A percentile compares a stretch with the other conserved stretches of the same genome.
phyloP scores from a whole-genome alignment of 108 stramenopile genomes.

The Pseudonitzschia delicatissima region DNA sequence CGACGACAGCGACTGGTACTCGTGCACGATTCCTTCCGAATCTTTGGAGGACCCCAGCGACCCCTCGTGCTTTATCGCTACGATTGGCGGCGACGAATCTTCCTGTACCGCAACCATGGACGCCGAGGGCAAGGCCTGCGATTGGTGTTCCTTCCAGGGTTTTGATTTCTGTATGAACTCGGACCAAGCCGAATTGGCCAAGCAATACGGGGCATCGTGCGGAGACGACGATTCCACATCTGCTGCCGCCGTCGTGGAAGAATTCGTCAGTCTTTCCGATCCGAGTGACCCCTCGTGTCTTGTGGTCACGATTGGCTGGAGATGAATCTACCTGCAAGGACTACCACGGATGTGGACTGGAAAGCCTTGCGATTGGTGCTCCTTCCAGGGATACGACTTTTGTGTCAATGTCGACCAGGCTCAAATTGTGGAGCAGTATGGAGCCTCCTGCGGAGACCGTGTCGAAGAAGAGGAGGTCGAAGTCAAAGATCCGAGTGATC shows the following conservation, averaged over 20 bases:
- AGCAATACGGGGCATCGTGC: conserved; percentile 28
- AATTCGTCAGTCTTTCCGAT: conserved; percentile 2
- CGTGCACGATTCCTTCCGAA: conserved; percentile 18
- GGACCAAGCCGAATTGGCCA: conserved; percentile 32
- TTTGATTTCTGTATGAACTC: conserved; percentile 17
- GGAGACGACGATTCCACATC: background rate
- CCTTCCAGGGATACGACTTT: conserved; percentile 10
- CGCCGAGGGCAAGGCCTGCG: conserved; percentile 27
- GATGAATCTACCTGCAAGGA: conserved; percentile 13
- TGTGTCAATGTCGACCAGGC: conserved; percentile 39
- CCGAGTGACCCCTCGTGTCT: conserved; percentile 25
- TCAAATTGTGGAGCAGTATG: conserved; percentile 26
- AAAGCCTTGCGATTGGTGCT: conserved; percentile 31
- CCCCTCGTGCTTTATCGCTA: conserved; percentile 15
- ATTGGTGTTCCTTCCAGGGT: conserved; percentile 21
- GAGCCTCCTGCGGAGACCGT: conserved; percentile 19
- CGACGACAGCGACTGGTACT: conserved; percentile 21
- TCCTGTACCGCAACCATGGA: conserved; percentile 20
- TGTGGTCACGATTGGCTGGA: conserved; percentile 13
- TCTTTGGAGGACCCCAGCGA: conserved; percentile 20
- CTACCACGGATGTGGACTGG: conserved; percentile 24
- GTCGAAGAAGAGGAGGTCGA: background rate
- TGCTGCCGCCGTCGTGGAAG: background rate
- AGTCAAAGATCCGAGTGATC: conserved; percentile 12
- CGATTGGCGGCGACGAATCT: conserved; percentile 17